Conservation (phyloP, 768 basidiomycete genomes). For the Gymnopilus junonius region DNA sequence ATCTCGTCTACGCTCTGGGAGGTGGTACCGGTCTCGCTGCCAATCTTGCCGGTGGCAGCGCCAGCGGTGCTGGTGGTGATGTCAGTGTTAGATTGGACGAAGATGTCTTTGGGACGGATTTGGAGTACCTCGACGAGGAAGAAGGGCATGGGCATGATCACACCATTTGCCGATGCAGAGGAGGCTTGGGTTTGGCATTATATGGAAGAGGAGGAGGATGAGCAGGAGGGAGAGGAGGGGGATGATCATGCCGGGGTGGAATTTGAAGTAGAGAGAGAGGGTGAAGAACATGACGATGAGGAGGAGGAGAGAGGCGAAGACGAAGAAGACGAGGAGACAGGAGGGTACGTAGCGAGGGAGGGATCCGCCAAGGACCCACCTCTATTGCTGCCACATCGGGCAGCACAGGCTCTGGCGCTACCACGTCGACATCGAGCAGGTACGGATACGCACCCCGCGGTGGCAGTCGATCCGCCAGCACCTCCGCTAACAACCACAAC, state of each 20-base stretch:
- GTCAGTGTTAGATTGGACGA: neutral
- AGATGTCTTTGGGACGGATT: neutral
- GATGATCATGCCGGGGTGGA: conserved; percentile 8
- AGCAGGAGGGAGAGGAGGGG: conserved; percentile 12
- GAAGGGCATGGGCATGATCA: conserved; percentile 5
- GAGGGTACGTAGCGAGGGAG: conserved; percentile 4
- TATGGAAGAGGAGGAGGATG: conserved; percentile 13
- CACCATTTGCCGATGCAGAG: neutral
- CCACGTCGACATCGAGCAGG: neutral
- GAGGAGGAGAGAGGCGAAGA: conserved; percentile 34
- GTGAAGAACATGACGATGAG: conserved; percentile 19
- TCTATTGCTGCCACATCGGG: neutral
- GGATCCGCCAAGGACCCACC: neutral
- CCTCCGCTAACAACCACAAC: neutral
- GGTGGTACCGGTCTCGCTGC: neutral
- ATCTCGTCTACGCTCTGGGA: neutral
- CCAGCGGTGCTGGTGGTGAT: no score
- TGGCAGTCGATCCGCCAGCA: neutral
- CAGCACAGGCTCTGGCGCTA: neutral
- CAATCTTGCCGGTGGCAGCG: neutral
- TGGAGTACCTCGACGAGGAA: conserved; percentile 10
- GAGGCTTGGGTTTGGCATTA: neutral
- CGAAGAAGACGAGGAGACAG: conserved; percentile 4
- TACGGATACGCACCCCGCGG: neutral
- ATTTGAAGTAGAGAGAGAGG: neutral